phyloP scores from a whole-genome alignment of 208 protist genomes.

The Leishmania turanica region DNA sequence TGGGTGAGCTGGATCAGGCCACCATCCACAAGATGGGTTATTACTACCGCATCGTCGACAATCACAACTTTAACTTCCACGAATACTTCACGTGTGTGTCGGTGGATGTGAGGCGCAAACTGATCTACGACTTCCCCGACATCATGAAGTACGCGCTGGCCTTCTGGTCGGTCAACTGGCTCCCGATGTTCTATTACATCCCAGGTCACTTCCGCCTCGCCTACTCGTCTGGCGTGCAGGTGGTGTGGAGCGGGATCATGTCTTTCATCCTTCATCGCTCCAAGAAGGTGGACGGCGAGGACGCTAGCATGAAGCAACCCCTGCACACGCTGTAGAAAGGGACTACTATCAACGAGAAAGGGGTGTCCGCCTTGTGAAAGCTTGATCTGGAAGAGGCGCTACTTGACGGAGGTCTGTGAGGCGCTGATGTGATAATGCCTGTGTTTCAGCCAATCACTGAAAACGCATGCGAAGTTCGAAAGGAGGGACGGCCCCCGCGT shows the following conservation, averaged over 20 bases:
- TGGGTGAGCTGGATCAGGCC: constrained; percentile 25
- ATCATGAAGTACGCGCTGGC: constrained; percentile 65
- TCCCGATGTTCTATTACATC: constrained; percentile 88
- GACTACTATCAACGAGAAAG: background rate
- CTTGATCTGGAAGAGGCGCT: background rate
- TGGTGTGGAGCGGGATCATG: constrained; percentile 82
- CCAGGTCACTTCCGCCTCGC: constrained; percentile 73
- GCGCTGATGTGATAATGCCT: background rate
- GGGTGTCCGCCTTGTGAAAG: background rate
- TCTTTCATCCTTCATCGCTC: constrained; percentile 71
- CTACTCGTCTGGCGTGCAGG: constrained; percentile 61
- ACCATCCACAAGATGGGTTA: constrained; percentile 58
- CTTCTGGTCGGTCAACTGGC: constrained; percentile 81
- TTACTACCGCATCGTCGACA: constrained; percentile 59
- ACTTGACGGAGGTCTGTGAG: background rate
- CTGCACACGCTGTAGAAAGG: constrained; percentile 5
- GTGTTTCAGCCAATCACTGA: background rate
- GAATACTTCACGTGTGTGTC: constrained; percentile 60
- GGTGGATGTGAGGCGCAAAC: constrained; percentile 42
- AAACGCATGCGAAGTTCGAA: background rate
- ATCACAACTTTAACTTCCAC: constrained; percentile 52
- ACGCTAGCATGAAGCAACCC: constrained; percentile 15
- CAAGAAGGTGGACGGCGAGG: constrained; percentile 26
- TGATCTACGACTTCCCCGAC: constrained; percentile 71
- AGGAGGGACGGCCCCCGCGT: background rate